These are phyloP conservation scores for Dactylis glomerata DNA, from an alignment of 176 grass and related monocot species.

Conservation along the genomic window DNA sequence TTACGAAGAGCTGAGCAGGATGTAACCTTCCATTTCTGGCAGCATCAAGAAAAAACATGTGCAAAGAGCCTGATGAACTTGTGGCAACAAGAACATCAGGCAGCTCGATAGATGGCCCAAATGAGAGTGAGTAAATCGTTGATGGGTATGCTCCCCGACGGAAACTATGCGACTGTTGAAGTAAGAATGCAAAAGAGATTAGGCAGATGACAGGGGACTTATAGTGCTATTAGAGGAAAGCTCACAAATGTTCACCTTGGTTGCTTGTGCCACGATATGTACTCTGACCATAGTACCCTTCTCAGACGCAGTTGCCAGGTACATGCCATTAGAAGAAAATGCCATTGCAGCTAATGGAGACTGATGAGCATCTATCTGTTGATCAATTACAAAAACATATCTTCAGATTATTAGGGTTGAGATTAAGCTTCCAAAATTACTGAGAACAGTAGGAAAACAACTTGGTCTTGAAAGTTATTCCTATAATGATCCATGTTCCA, in stretches of 20 bases:
- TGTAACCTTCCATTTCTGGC: constrained; percentile 73
- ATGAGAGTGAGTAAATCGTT: constrained; percentile 83
- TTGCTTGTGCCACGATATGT: constrained; percentile 76
- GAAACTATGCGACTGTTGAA: constrained; percentile 78
- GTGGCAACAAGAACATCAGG: constrained; percentile 83
- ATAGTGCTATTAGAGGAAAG: background rate
- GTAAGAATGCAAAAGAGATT: constrained; percentile 12
- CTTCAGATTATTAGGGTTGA: background rate
- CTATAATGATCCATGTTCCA: background rate
- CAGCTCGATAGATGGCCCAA: constrained; percentile 60
- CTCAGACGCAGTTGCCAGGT: constrained; percentile 90
- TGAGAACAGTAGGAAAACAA: background rate
- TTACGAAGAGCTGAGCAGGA: background rate
- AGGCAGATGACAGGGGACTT: background rate
- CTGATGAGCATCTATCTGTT: constrained; percentile 92
- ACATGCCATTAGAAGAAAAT: constrained; percentile 79
- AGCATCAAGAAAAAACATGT: constrained; percentile 79
- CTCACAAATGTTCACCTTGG: constrained; percentile 50
- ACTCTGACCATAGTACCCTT: constrained; percentile 95
- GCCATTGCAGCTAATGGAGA: constrained; percentile 77
- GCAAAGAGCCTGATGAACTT: constrained; percentile 95
- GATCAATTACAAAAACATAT: constrained; percentile 1
- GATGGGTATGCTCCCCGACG: constrained; percentile 92
- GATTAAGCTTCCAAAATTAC: constrained; percentile 8
- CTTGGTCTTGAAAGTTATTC: background rate